A percentile compares a stretch with the other conserved stretches of the same genome.
These are phyloP conservation scores for Globisporangium okanoganense DNA, from an alignment of 352 stramenopile species.

Conservation along the genomic window DNA sequence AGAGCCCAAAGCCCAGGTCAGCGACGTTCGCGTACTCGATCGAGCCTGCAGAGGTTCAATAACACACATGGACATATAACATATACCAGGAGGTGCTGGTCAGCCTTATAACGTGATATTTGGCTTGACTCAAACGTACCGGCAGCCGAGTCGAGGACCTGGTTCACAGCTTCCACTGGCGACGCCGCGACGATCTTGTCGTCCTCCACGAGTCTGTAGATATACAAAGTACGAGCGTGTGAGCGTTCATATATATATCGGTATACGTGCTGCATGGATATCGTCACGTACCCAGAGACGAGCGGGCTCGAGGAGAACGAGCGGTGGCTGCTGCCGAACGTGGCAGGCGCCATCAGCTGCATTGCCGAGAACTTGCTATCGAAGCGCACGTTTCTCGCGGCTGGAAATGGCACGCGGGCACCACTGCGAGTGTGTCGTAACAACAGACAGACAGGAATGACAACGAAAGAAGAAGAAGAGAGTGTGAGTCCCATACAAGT, in stretches of 20 bases:
- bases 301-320: constrained; percentile 59
- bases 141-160: constrained; percentile 43
- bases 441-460: not conserved
- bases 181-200: constrained; percentile 44
- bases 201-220: constrained; percentile 31
- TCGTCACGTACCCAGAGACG: constrained; percentile 30
- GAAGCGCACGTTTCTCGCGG: constrained; percentile 30
- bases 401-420: constrained; percentile 19
- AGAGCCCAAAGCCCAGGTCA: constrained; percentile 67
- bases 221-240: not conserved
- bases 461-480: not conserved
- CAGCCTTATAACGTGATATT: not conserved
- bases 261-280: not conserved
- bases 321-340: constrained; percentile 33
- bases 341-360: constrained; percentile 34
- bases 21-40: constrained; percentile 51
- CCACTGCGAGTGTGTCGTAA: not conserved
- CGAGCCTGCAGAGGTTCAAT: constrained; percentile 21
- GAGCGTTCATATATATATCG: not conserved
- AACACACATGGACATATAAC: not conserved
- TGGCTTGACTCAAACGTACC: constrained; percentile 12
- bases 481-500: not conserved
- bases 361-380: constrained; percentile 37
- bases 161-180: constrained; percentile 36
- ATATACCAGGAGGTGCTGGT: constrained; percentile 3